Conservation (phyloP, 352 stramenopile species). For the Aphanomyces astaci region DNA sequence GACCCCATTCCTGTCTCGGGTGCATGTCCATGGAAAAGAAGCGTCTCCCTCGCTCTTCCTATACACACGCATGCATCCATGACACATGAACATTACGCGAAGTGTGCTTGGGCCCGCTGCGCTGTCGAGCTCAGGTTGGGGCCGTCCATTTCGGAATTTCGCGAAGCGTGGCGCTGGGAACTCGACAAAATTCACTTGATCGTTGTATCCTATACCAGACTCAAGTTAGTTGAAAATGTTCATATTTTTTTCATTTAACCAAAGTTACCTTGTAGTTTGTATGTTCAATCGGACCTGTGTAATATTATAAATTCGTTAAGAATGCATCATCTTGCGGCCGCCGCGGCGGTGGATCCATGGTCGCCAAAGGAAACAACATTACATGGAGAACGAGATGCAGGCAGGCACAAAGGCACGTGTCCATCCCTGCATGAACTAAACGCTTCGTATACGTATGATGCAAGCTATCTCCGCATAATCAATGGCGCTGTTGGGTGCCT, state of each 20-base stretch:
- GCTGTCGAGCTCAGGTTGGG: constrained; percentile 20
- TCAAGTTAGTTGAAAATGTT: not conserved
- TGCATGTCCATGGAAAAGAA: not conserved
- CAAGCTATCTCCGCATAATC: too few relatives aligned
- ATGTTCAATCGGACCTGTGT: not conserved
- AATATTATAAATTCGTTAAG: constrained; percentile 2
- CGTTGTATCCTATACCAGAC: constrained; percentile 6
- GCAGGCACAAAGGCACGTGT: too few relatives aligned
- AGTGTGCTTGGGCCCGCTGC: constrained; percentile 16
- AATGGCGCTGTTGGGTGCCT: too few relatives aligned
- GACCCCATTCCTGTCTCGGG: not conserved
- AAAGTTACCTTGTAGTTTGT: not conserved
- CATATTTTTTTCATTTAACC: not conserved
- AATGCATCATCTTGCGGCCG: not conserved
- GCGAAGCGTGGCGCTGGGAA: not conserved
- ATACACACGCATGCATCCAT: constrained; percentile 8
- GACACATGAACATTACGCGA: constrained; percentile 15
- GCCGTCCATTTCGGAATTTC: constrained; percentile 24
- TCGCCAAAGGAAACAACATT: not conserved
- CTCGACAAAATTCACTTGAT: not conserved
- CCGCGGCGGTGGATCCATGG: not conserved
- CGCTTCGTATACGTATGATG: too few relatives aligned
- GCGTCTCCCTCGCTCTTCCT: not conserved
- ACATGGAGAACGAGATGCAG: too few relatives aligned
- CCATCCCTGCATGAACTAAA: too few relatives aligned